Percentiles rank a stretch among this genome's conserved stretches.
phyloP scores from a whole-genome alignment of 176 grass and related monocot species.

The Aegilops bicornis region DNA sequence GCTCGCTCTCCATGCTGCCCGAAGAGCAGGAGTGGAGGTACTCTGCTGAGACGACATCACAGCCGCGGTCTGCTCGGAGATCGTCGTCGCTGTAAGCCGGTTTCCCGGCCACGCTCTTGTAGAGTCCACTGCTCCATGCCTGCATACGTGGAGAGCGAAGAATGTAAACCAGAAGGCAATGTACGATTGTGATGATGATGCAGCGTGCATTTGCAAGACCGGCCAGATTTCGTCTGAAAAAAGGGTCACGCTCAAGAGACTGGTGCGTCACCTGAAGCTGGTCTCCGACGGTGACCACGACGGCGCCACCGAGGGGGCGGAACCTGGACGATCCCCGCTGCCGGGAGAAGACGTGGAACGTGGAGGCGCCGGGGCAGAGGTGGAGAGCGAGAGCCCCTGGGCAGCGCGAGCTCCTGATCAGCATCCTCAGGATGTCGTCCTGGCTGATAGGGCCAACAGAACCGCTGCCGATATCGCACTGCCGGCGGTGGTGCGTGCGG shows the following conservation, averaged over 20 bases:
- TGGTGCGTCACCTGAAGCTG: slow-evolving; percentile 49
- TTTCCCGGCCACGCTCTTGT: slow-evolving; percentile 49
- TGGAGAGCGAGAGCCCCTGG: slow-evolving; percentile 40
- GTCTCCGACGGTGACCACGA: slow-evolving; percentile 64
- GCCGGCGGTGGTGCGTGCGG: slow-evolving; percentile 27
- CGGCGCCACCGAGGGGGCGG: slow-evolving; percentile 30
- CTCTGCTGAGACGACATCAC: slow-evolving; percentile 27
- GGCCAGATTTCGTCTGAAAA: not conserved
- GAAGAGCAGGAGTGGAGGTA: slow-evolving; percentile 31
- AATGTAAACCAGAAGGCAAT: too few species aligned
- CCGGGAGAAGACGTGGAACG: slow-evolving; percentile 50
- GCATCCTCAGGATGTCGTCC: slow-evolving; percentile 43
- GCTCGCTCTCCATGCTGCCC: not conserved
- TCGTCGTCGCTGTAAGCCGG: slow-evolving; percentile 35
- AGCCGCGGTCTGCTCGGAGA: not conserved
- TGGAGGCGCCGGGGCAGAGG: slow-evolving; percentile 42
- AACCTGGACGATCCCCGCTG: slow-evolving; percentile 54
- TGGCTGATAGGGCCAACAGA: slow-evolving; percentile 19
- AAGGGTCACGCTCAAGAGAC: not conserved
- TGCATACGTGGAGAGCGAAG: slow-evolving; percentile 7
- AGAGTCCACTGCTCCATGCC: slow-evolving; percentile 44
- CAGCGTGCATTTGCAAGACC: not conserved
- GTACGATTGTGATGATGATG: not conserved
- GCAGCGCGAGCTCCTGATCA: slow-evolving; percentile 47
- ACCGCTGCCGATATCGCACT: not conserved